Evolutionary conservation across 2,329 filamentous ascomycete genomes (phyloP), one percentile per base, ranked within the genome.

Genomic region (Cladophialophora yegresii): DNA sequence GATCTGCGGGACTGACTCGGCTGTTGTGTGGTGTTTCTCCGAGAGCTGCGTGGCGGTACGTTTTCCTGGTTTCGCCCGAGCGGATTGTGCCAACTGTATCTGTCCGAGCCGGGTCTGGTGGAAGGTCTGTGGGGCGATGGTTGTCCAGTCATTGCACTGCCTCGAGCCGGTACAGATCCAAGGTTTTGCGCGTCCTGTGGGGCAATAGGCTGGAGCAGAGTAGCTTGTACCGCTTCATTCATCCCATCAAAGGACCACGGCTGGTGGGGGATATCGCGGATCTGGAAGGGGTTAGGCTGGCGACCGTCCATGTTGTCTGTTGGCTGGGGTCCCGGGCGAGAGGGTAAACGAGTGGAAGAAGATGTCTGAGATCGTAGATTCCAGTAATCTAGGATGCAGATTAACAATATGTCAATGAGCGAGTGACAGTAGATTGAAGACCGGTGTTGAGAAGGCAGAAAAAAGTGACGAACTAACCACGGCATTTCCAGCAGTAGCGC

Each of bases 401-500:
- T 66, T 66, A 68, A 64, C 58, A 53, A 68, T 66, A 68, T 64
- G 61, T 58, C 50, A 58, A 64, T 51, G 50, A 65, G 62, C 32
- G 66, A 64, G 36, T 45, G 64, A 62, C 30, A 58, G 51, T 54
- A 47, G 36, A 32, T 54, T 47, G 30, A 30, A 40, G 22, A 50
- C 22, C 33, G 45, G 12, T n/a, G 33, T 22, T 23, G 26, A 28
- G 54, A 30, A 30, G 33, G 51, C 43, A 26, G 13, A 33, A 58
- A 49, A 57, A 43, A 50, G 32, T 13, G 23, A 55, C 53, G 12
- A 23, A 62, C 30, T 28, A 13, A 71, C 70, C 70, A 56, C 67
- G 66, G 60, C 70, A 71, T 60, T 66, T 70, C 64, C 69, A 70
- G 65, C 70, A 71, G 54, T 71, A 71, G 23, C 64, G 63, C 47